These are phyloP conservation scores for Trametopsis cervina DNA, from an alignment of 768 basidiomycete genomes.

Conservation along the genomic window DNA sequence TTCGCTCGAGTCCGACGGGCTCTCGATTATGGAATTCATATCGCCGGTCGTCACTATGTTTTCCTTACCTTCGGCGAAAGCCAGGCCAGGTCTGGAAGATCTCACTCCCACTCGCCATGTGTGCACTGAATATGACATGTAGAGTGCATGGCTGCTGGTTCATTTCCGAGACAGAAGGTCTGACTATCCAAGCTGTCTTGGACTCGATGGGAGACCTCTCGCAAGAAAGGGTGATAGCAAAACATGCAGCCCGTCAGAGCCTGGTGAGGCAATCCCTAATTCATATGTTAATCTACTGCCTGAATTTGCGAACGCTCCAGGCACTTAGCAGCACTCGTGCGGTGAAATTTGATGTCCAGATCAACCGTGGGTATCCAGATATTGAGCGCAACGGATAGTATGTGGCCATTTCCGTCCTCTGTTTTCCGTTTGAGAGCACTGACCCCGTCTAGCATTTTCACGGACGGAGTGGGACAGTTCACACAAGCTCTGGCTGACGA, in stretches of 20 bases:
- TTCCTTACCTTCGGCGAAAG: conserved; percentile 11
- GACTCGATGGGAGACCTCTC: conserved; percentile 7
- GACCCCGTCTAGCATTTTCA: conserved; percentile 4
- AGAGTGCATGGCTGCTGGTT: conserved; percentile 10
- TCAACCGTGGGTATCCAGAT: conserved; percentile 1
- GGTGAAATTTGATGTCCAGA: not conserved
- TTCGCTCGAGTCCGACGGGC: conserved; percentile 9
- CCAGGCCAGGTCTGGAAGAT: conserved; percentile 8
- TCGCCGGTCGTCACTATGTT: conserved; percentile 9
- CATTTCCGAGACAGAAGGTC: conserved; percentile 1
- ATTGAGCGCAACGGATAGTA: conserved; percentile 5
- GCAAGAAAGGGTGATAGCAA: conserved; percentile 7
- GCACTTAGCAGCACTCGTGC: conserved; percentile 5
- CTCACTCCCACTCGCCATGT: not conserved
- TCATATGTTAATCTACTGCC: not conserved
- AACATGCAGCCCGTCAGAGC: conserved; percentile 10
- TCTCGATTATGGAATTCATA: conserved; percentile 1
- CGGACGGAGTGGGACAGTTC: conserved; percentile 6
- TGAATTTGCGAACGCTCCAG: not conserved
- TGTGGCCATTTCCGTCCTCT: not conserved
- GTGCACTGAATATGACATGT: too few species aligned
- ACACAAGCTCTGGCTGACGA: conserved; percentile 1
- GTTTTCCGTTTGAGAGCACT: not conserved
- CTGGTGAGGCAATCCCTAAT: not conserved
- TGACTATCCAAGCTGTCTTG: conserved; percentile 4